These are phyloP conservation scores for Blastosporella zonata DNA, from an alignment of 1,284 basidiomycete species.

Conservation along the genomic window DNA sequence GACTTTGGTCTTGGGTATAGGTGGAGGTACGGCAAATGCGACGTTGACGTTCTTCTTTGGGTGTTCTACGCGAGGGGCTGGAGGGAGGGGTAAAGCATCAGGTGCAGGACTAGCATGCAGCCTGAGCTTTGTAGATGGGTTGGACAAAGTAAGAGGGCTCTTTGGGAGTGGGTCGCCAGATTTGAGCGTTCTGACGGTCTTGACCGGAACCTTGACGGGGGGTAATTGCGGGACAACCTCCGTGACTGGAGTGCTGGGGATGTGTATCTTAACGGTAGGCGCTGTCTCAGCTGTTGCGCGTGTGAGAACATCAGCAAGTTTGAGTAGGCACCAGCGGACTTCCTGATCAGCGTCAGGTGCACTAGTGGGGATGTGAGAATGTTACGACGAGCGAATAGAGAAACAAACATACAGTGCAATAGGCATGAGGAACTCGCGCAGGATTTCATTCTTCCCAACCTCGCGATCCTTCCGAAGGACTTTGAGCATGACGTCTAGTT, in stretches of 20 bases:
- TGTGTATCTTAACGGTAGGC: conserved; percentile 85
- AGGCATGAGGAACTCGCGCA: conserved; percentile 79
- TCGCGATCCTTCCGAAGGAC: conserved; percentile 81
- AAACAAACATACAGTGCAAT: conserved; percentile 65
- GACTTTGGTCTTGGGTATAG: conserved; percentile 32
- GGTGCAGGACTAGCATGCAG: conserved; percentile 29
- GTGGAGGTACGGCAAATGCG: conserved; percentile 30
- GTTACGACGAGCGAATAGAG: conserved; percentile 1
- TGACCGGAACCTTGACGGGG: conserved; percentile 45
- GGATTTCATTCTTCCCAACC: conserved; percentile 78
- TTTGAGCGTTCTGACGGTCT: conserved; percentile 43
- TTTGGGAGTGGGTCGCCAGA: conserved; percentile 38
- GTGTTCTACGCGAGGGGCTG: conserved; percentile 25
- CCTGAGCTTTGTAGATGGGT: conserved; percentile 55
- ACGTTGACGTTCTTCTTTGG: conserved; percentile 30
- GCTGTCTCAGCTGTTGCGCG: conserved; percentile 78
- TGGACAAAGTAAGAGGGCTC: conserved; percentile 40
- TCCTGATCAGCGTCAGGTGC: conserved; percentile 78
- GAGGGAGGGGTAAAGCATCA: conserved; percentile 25
- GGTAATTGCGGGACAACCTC: conserved; percentile 58
- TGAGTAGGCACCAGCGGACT: conserved; percentile 88
- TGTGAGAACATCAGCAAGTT: conserved; percentile 89
- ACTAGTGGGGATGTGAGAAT: conserved; percentile 35
- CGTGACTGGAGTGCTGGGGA: conserved; percentile 72
- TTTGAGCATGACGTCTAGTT: conserved; percentile 79